A percentile compares a stretch with the other conserved stretches of the same genome.
phyloP scores from a whole-genome alignment of 495 filamentous ascomycete genomes.

The Rostrohypoxylon terebratum region DNA sequence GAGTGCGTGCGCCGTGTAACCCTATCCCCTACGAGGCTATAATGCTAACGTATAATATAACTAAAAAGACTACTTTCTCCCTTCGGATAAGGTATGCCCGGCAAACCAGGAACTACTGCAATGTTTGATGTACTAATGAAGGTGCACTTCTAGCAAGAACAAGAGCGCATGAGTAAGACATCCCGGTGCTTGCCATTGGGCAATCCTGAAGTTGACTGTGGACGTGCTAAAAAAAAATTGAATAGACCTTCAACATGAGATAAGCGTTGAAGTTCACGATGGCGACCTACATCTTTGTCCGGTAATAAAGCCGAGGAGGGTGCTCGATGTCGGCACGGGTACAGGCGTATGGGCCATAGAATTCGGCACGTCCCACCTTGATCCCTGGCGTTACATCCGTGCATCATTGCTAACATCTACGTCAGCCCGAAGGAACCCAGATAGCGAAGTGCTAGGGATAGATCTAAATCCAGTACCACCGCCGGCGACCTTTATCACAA shows the following conservation, averaged over 20 bases:
- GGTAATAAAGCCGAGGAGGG: constrained; percentile 40
- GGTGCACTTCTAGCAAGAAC: constrained; percentile 38
- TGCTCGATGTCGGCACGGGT: constrained; percentile 63
- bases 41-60: constrained; percentile 23
- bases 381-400: not conserved
- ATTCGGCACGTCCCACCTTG: constrained; percentile 55
- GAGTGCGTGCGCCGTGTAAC: constrained; percentile 28
- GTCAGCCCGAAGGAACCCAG: constrained; percentile 26
- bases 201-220: constrained; percentile 12
- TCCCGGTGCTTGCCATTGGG: not conserved
- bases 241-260: constrained; percentile 72
- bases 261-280: constrained; percentile 86
- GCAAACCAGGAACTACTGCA: not conserved
- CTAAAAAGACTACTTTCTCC: constrained; percentile 36
- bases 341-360: constrained; percentile 65
- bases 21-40: constrained; percentile 5
- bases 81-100: constrained; percentile 41
- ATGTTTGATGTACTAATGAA: constrained; percentile 13
- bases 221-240: constrained; percentile 1
- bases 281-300: constrained; percentile 63
- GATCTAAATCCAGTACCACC: constrained; percentile 61
- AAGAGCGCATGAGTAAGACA: constrained; percentile 41
- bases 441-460: constrained; percentile 54
- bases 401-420: constrained; percentile 17
- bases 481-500: constrained; percentile 39